phyloP scores from a whole-genome alignment of 305 asterid genomes.

The Fraxinus albicans region DNA sequence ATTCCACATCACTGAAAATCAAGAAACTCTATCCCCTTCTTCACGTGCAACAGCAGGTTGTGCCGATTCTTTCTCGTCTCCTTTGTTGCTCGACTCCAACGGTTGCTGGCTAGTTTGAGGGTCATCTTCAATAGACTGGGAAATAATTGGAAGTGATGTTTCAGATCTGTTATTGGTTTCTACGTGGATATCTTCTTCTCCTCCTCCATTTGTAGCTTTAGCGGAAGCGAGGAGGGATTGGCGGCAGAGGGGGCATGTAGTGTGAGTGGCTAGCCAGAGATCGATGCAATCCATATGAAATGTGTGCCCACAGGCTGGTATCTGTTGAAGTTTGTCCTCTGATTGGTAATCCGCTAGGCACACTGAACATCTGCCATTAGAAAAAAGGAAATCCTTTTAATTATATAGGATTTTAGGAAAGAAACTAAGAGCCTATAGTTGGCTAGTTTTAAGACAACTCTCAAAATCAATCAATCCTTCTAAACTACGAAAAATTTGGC shows the following conservation, averaged over 20 bases:
- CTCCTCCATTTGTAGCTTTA: conserved; percentile 21
- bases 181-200: conserved; percentile 2
- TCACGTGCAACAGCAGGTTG: background rate
- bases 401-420: background rate
- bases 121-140: conserved; percentile 16
- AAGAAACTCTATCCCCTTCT: conserved; percentile 22
- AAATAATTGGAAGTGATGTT: conserved; percentile 14
- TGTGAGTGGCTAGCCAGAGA: conserved; percentile 69
- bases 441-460: background rate
- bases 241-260: conserved; percentile 90
- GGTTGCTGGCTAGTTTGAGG: conserved; percentile 35
- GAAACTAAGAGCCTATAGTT: background rate
- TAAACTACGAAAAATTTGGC: background rate
- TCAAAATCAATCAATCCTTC: background rate
- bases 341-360: conserved; percentile 78
- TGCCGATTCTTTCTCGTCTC: conserved; percentile 24
- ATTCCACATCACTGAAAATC: conserved; percentile 17
- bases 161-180: conserved; percentile 11
- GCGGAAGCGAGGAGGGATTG: conserved; percentile 53
- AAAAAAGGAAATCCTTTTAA: background rate
- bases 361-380: conserved; percentile 64
- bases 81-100: conserved; percentile 19
- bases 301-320: conserved; percentile 79
- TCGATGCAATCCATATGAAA: conserved; percentile 87
- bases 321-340: conserved; percentile 75